Conservation (phyloP, 2,329 filamentous ascomycete species). For the Purpureocillium takamizusanense region DNA sequence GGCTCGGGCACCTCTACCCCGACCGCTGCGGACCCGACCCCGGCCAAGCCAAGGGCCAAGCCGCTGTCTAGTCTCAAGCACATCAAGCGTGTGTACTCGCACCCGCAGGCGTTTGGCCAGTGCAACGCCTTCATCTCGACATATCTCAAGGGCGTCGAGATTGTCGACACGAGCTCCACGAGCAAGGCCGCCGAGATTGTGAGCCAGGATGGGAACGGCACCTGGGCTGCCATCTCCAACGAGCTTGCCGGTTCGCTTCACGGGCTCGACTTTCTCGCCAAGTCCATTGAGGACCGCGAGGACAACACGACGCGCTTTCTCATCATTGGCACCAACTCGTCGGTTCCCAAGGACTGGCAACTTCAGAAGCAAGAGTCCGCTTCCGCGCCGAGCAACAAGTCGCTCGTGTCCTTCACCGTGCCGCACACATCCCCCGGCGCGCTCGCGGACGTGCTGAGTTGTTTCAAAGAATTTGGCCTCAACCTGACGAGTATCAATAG, state of each 20-base stretch:
- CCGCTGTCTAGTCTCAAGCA: slow-evolving; percentile 46
- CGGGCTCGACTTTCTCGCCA: slow-evolving; percentile 59
- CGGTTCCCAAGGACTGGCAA: slow-evolving; percentile 14
- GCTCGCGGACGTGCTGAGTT: slow-evolving; percentile 68
- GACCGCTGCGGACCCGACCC: slow-evolving; percentile 34
- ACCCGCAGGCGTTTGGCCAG: slow-evolving; percentile 93
- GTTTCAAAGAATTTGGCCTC: slow-evolving; percentile 63
- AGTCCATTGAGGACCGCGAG: slow-evolving; percentile 60
- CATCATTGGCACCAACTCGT: slow-evolving; percentile 40
- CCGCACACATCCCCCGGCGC: slow-evolving; percentile 72
- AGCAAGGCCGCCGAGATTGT: slow-evolving; percentile 77
- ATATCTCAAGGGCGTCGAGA: slow-evolving; percentile 65
- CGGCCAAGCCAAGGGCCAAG: slow-evolving; percentile 32
- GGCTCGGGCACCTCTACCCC: slow-evolving; percentile 39
- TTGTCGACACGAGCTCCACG: slow-evolving; percentile 77
- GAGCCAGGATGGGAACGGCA: slow-evolving; percentile 45
- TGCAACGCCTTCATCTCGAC: slow-evolving; percentile 66
- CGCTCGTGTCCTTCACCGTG: slow-evolving; percentile 75
- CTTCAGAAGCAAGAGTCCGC: slow-evolving; percentile 14
- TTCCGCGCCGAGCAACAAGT: slow-evolving; percentile 43
- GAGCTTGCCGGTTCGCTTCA: slow-evolving; percentile 61
- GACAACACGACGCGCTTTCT: slow-evolving; percentile 79
- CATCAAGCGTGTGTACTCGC: slow-evolving; percentile 75
- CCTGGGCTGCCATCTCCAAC: slow-evolving; percentile 70
- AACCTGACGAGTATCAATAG: slow-evolving; percentile 91